These are phyloP conservation scores for Gaeumannomyces tritici DNA, from an alignment of 2,329 filamentous ascomycete genomes.

Conservation along the genomic window DNA sequence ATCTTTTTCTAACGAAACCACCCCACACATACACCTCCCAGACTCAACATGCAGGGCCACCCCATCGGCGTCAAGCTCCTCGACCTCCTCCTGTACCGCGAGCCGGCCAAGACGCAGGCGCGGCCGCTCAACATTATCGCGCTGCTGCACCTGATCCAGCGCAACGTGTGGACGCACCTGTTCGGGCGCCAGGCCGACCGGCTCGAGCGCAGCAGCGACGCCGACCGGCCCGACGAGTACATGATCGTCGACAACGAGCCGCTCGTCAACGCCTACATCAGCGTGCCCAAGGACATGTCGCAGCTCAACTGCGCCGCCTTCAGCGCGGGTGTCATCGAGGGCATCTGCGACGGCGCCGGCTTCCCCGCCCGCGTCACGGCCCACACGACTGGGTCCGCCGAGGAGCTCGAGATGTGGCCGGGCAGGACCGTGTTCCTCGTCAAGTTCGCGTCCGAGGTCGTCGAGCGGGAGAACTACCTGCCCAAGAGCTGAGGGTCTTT, in stretches of 20 bases:
- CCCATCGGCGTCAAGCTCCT: slow-evolving; percentile 89
- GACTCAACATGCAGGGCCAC: slow-evolving; percentile 85
- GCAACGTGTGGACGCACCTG: slow-evolving; percentile 82
- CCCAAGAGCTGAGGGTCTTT: slow-evolving; percentile 35
- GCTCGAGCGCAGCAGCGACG: slow-evolving; percentile 77
- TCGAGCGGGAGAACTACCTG: slow-evolving; percentile 82
- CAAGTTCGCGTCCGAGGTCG: slow-evolving; percentile 81
- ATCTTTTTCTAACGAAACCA: neutral
- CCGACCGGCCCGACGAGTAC: slow-evolving; percentile 83
- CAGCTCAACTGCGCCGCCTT: slow-evolving; percentile 95
- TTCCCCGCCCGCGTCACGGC: slow-evolving; percentile 86
- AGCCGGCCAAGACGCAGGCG: slow-evolving; percentile 58
- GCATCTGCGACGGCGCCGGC: slow-evolving; percentile 85
- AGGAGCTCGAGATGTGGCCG: slow-evolving; percentile 79
- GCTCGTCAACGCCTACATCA: slow-evolving; percentile 88
- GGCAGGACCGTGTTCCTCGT: slow-evolving; percentile 93
- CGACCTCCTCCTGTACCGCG: slow-evolving; percentile 84
- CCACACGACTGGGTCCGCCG: slow-evolving; percentile 58
- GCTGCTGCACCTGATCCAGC: slow-evolving; percentile 91
- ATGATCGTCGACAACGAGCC: slow-evolving; percentile 99
- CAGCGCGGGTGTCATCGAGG: slow-evolving; percentile 90
- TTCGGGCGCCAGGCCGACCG: slow-evolving; percentile 87
- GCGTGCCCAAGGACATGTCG: slow-evolving; percentile 88
- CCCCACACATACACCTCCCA: too few relatives aligned
- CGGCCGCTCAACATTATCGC: slow-evolving; percentile 82